Percentiles rank a stretch among this genome's conserved stretches.
phyloP scores from a whole-genome alignment of 306 rosid genomes.

The Leucaena leucocephala region DNA sequence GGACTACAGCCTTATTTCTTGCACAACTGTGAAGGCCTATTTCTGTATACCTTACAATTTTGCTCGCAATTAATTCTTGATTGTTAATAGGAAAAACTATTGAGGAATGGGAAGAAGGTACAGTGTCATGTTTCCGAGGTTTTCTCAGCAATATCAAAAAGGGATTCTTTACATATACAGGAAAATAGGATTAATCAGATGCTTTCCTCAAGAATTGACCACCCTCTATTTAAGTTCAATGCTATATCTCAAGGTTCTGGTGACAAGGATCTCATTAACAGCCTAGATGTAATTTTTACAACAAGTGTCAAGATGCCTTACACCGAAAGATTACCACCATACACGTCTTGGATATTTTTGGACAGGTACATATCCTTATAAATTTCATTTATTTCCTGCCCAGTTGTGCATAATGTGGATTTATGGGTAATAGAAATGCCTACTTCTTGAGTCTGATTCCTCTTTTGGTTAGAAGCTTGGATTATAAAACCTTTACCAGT shows the following conservation, averaged over 20 bases:
- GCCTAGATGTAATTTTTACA: constrained; percentile 54
- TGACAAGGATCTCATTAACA: constrained; percentile 57
- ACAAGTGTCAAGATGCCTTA: constrained; percentile 66
- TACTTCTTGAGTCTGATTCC: constrained; percentile 13
- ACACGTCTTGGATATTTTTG: constrained; percentile 93
- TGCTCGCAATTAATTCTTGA: constrained; percentile 27
- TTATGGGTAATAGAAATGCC: constrained; percentile 24
- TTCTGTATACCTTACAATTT: constrained; percentile 23
- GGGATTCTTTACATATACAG: constrained; percentile 36
- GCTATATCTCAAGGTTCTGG: constrained; percentile 64
- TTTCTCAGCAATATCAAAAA: constrained; percentile 45
- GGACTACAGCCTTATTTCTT: background rate
- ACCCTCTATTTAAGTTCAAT: constrained; percentile 59
- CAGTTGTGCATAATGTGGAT: constrained; percentile 11
- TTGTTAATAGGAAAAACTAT: constrained; percentile 66
- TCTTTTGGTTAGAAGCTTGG: constrained; percentile 20
- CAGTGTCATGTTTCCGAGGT: constrained; percentile 49
- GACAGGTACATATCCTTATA: constrained; percentile 60
- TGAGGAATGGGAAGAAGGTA: constrained; percentile 65
- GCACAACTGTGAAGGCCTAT: constrained; percentile 25
- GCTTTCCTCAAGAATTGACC: constrained; percentile 69
- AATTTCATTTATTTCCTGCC: constrained; percentile 17
- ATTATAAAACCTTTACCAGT: constrained; percentile 21
- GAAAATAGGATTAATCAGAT: constrained; percentile 45
- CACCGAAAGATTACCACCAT: constrained; percentile 72